Percentiles rank a stretch among this genome's conserved stretches.
These are phyloP conservation scores for Fusarium redolens DNA, from an alignment of 2,329 filamentous ascomycete species.

Conservation along the genomic window DNA sequence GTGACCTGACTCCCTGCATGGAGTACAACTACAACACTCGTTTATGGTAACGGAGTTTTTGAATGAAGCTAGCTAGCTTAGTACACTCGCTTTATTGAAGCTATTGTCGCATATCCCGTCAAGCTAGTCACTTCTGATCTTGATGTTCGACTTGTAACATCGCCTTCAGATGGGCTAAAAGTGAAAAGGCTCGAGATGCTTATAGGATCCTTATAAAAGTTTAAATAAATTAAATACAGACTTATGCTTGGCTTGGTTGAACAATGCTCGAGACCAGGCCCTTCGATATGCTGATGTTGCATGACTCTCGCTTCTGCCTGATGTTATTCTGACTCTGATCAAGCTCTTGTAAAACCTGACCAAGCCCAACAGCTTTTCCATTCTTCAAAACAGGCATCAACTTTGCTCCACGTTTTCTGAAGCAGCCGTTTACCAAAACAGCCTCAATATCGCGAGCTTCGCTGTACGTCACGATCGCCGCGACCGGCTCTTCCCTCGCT, in stretches of 20 bases:
- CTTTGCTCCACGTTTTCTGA: neutral
- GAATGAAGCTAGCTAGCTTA: neutral
- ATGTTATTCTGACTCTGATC: neutral
- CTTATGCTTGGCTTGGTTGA: neutral
- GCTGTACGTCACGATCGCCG: neutral
- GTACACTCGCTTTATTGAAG: neutral
- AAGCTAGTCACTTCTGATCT: accelerated
- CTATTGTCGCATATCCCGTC: accelerated
- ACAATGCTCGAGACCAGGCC: neutral
- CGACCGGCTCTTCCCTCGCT: neutral
- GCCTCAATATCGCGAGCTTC: neutral
- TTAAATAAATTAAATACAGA: neutral
- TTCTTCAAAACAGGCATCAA: neutral
- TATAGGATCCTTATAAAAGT: neutral
- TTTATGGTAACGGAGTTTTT: accelerated
- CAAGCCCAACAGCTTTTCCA: neutral
- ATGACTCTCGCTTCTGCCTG: neutral
- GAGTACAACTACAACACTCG: too few species aligned
- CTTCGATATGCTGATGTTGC: neutral
- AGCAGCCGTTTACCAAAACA: neutral
- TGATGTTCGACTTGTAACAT: neutral
- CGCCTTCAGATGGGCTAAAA: too few species aligned
- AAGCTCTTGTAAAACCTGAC: neutral
- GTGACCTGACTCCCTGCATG: too few species aligned
- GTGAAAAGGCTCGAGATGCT: too few species aligned